These are phyloP conservation scores for Aechmea fasciata DNA, from an alignment of 176 grass and related monocot species.

Conservation along the genomic window DNA sequence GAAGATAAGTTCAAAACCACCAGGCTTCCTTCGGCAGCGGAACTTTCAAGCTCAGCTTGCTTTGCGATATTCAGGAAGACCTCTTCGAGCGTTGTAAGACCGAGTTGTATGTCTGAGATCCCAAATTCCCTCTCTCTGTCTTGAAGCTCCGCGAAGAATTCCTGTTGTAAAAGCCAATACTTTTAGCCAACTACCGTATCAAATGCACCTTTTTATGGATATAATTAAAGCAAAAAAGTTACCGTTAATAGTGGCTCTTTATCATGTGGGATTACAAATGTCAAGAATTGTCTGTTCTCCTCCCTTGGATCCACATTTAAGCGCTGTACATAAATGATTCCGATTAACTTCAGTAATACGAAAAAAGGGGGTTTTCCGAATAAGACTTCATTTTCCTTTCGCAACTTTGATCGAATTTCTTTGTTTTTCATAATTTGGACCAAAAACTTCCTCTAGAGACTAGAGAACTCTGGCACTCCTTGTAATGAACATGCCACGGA, in stretches of 20 bases:
- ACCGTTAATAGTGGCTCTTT: constrained; percentile 78
- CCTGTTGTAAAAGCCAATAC: constrained; percentile 26
- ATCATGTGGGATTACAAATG: constrained; percentile 78
- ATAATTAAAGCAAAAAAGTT: constrained; percentile 26
- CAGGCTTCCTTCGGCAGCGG: constrained; percentile 62
- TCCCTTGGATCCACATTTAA: constrained; percentile 70
- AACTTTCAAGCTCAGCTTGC: constrained; percentile 77
- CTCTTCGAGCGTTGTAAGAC: constrained; percentile 88
- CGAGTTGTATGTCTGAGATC: constrained; percentile 90
- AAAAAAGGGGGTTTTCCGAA: no score
- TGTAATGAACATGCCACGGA: neutral
- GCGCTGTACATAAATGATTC: constrained; percentile 25
- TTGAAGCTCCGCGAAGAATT: constrained; percentile 76
- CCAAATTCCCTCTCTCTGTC: constrained; percentile 75
- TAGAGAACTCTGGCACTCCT: neutral
- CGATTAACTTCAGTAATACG: no score
- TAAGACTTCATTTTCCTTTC: no score
- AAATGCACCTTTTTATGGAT: neutral
- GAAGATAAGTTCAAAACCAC: constrained; percentile 62
- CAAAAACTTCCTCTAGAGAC: no score
- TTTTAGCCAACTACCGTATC: no score
- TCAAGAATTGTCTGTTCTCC: constrained; percentile 77
- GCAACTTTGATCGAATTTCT: no score
- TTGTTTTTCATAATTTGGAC: no score
- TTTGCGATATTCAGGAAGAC: constrained; percentile 96